Evolutionary conservation across 2,329 filamentous ascomycete species (phyloP).

Genomic region (Aspergillus neoniger): DNA sequence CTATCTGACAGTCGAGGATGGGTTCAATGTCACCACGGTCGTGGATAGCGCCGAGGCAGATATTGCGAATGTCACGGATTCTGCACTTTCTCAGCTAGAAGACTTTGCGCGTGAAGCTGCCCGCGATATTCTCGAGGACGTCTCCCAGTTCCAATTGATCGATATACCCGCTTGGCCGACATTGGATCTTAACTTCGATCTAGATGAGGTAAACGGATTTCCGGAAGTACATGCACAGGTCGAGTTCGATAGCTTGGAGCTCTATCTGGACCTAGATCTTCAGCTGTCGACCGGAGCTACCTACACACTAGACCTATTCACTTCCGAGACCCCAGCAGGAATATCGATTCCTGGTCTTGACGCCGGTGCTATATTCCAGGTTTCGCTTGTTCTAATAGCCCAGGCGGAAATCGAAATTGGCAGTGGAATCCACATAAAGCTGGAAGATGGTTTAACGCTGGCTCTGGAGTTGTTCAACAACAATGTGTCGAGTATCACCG

Average conservation of each 20-base stretch:
- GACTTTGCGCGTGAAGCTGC: neutral
- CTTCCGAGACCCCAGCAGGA: constrained; percentile 2
- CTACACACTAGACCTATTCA: constrained; percentile 12
- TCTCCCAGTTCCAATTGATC: neutral
- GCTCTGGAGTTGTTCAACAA: constrained; percentile 9
- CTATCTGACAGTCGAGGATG: neutral
- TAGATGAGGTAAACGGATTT: neutral
- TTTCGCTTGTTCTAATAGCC: constrained; percentile 8
- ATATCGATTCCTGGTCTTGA: constrained; percentile 2
- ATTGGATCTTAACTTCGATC: constrained; percentile 6
- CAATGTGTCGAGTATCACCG: constrained; percentile 7
- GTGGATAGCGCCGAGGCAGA: neutral
- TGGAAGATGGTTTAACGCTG: constrained; percentile 6
- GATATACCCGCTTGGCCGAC: constrained; percentile 12
- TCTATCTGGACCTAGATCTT: constrained; percentile 12
- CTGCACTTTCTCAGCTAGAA: neutral
- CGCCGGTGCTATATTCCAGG: constrained; percentile 9
- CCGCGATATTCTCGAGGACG: neutral
- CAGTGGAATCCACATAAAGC: constrained; percentile 11
- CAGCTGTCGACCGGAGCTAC: constrained; percentile 11
- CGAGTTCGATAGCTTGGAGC: constrained; percentile 7
- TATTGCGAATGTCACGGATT: constrained; percentile 5
- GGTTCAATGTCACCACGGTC: constrained; percentile 2
- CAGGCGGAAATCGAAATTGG: constrained; percentile 13
- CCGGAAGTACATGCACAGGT: constrained; percentile 6